phyloP scores from a whole-genome alignment of 257 asterid species.

The Capsicum chinense region DNA sequence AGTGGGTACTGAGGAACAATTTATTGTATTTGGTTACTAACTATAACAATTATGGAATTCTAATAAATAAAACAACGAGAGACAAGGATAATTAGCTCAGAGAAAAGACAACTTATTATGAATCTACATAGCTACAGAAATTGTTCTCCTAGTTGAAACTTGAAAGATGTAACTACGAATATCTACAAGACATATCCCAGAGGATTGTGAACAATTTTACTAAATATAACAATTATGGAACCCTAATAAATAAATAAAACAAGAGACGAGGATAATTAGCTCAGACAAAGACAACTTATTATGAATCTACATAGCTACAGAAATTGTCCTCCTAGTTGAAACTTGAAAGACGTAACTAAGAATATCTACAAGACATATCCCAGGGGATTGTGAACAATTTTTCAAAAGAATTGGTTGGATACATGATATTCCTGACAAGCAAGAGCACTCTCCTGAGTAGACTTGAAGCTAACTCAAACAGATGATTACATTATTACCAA shows the following conservation, averaged over 20 bases:
- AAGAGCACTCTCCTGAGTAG: not conserved
- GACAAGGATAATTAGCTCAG: not conserved
- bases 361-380: not conserved
- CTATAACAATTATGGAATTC: not conserved
- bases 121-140: conserved; percentile 9
- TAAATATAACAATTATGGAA: too few species aligned
- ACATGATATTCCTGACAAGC: not conserved
- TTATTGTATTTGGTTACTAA: not conserved
- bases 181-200: not conserved
- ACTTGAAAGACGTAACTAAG: not conserved
- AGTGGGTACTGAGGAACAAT: not conserved
- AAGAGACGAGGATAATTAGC: too few species aligned
- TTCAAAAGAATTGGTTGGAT: not conserved
- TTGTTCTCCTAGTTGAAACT: not conserved
- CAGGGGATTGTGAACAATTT: not conserved
- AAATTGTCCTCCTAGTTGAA: not conserved
- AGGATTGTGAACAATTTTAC: not conserved
- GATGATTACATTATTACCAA: not conserved
- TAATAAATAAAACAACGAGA: not conserved
- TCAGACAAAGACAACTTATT: not conserved
- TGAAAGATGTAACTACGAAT: not conserved
- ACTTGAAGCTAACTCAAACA: not conserved
- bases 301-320: conserved; percentile 6
- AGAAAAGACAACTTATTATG: not conserved
- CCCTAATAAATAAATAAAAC: too few species aligned